These are phyloP conservation scores for Plectosphaerella sp. DNA, from an alignment of 2,329 filamentous ascomycete species.

Conservation along the genomic window DNA sequence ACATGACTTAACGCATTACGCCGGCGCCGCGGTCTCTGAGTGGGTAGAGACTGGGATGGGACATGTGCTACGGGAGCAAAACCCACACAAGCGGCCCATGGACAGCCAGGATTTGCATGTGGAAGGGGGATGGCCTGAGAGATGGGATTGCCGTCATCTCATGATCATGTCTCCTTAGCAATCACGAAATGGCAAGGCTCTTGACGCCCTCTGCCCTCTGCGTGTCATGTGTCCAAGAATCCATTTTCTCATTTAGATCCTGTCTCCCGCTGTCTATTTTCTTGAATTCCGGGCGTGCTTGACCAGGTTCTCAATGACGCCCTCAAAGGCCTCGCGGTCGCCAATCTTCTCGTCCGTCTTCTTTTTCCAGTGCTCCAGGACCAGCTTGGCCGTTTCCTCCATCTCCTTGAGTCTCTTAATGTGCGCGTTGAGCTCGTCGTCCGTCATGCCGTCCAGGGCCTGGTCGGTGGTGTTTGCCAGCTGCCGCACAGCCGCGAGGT, in stretches of 20 bases:
- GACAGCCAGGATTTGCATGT: no score
- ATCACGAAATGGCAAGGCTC: no score
- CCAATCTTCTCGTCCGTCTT: conserved; percentile 80
- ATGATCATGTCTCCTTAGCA: no score
- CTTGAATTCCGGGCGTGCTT: conserved; percentile 83
- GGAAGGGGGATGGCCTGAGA: no score
- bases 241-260: no score
- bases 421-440: conserved; percentile 70
- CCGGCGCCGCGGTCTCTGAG: no score
- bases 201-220: no score
- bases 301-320: conserved; percentile 93
- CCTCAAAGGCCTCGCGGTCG: conserved; percentile 91
- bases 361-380: conserved; percentile 86
- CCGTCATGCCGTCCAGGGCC: conserved; percentile 73
- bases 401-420: conserved; percentile 64
- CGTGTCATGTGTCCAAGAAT: no score
- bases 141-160: no score
- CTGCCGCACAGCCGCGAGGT: conserved; percentile 73
- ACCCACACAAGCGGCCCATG: no score
- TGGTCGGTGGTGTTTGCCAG: conserved; percentile 81
- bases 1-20: not conserved
- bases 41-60: no score
- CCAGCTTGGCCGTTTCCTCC: conserved; percentile 67
- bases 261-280: conserved; percentile 45
- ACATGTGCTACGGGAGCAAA: no score